Evolutionary conservation across 2,329 filamentous ascomycete genomes (phyloP).

Genomic region (Xylariaceae sp.): DNA sequence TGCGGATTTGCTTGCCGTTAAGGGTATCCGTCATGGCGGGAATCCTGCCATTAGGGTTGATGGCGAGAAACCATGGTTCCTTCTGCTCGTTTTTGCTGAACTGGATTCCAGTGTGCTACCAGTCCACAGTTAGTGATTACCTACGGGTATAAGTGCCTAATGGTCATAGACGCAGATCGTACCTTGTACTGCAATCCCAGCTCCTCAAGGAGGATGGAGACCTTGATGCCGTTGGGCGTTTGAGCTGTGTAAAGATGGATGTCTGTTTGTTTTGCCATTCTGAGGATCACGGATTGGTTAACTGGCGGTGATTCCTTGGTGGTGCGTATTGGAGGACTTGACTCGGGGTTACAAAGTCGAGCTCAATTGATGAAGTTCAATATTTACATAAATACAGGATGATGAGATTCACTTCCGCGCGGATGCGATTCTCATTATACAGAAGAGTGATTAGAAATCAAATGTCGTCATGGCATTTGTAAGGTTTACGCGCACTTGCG

Average conservation of each 20-base stretch:
- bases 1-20: constrained; percentile 65
- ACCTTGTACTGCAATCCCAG: constrained; percentile 78
- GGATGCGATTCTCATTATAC: no score
- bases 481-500: no score
- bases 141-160: no score
- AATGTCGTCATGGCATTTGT: no score
- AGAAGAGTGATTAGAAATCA: no score
- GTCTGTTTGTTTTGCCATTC: constrained; percentile 50
- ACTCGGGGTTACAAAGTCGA: no score
- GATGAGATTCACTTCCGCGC: no score
- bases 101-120: constrained; percentile 58
- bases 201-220: constrained; percentile 82
- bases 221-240: constrained; percentile 88
- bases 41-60: constrained; percentile 92
- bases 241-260: constrained; percentile 78
- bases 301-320: no score
- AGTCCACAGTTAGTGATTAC: background rate
- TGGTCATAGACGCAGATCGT: background rate
- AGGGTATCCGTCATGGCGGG: constrained; percentile 81
- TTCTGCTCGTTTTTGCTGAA: constrained; percentile 76
- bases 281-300: constrained; percentile 18
- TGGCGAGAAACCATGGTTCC: constrained; percentile 79
- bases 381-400: no score
- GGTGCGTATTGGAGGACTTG: no score
- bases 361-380: no score